A percentile compares a stretch with the other conserved stretches of the same genome.
These are phyloP conservation scores for Alternaria postmessia DNA, from an alignment of 2,329 filamentous ascomycete species.

Conservation along the genomic window DNA sequence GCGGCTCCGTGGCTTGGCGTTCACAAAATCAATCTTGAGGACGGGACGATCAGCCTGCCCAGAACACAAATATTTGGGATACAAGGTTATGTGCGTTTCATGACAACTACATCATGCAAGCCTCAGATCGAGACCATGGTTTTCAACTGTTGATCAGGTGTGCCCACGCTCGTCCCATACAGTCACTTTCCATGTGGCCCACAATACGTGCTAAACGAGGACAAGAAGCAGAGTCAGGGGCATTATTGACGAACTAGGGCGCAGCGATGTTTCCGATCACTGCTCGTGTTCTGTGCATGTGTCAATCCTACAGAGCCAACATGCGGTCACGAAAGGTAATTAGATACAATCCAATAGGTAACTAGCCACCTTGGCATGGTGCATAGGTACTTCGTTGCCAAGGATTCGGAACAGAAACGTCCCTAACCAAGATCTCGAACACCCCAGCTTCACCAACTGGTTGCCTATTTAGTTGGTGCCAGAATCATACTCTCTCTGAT, in stretches of 20 bases:
- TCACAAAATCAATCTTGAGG: neutral
- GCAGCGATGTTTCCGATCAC: neutral
- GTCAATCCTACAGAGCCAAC: neutral
- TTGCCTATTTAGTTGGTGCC: neutral
- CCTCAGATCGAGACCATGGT: neutral
- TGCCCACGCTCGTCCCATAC: neutral
- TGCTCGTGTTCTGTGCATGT: neutral
- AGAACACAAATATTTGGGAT: neutral
- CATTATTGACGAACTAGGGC: neutral
- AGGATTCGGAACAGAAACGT: neutral
- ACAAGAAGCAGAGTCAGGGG: neutral
- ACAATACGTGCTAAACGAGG: neutral
- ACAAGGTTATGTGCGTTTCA: conserved; percentile 1
- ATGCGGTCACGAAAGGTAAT: neutral
- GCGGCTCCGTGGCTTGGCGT: conserved; percentile 1
- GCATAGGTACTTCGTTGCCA: neutral
- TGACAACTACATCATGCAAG: neutral
- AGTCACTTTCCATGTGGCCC: neutral
- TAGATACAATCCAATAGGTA: neutral
- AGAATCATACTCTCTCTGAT: neutral
- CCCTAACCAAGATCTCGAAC: neutral
- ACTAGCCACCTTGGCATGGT: neutral
- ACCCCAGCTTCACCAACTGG: neutral
- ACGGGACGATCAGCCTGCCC: neutral
- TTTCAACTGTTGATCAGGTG: neutral